These are phyloP conservation scores for Elongisporangium anandrum DNA, from an alignment of 352 stramenopile genomes.

Conservation along the genomic window DNA sequence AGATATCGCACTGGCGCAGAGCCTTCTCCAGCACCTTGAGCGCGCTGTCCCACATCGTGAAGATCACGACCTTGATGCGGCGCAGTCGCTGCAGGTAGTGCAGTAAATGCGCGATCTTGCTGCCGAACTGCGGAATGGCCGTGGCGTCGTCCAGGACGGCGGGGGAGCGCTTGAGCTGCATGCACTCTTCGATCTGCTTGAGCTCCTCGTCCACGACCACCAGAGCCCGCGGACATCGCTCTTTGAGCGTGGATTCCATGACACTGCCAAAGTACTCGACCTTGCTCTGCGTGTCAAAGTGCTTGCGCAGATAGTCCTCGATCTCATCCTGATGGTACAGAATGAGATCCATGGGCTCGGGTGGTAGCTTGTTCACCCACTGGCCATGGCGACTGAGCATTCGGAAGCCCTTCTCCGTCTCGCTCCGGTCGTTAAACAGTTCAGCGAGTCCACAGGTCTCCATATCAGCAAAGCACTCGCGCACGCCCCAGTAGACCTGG, in stretches of 20 bases:
- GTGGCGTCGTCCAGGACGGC: neutral
- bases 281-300: conserved; percentile 32
- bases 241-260: conserved; percentile 59
- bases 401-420: conserved; percentile 55
- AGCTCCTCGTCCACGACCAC: conserved; percentile 47
- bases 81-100: conserved; percentile 47
- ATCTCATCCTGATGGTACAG: conserved; percentile 60
- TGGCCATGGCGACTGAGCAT: conserved; percentile 64
- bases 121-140: conserved; percentile 29
- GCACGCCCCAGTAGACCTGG: conserved; percentile 40
- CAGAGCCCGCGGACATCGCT: conserved; percentile 48
- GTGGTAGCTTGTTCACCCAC: conserved; percentile 24
- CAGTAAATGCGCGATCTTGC: conserved; percentile 71
- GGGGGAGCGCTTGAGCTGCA: conserved; percentile 28
- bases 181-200: conserved; percentile 41
- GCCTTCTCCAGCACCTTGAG: conserved; percentile 60
- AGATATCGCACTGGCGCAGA: conserved; percentile 48
- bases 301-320: conserved; percentile 63
- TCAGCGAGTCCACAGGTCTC: conserved; percentile 24
- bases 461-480: conserved; percentile 54
- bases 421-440: conserved; percentile 43
- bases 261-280: conserved; percentile 36
- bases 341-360: conserved; percentile 54
- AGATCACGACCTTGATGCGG: conserved; percentile 74
- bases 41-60: conserved; percentile 77